A percentile compares a stretch with the other conserved stretches of the same genome.
These are phyloP conservation scores for Striga asiatica DNA, from an alignment of 257 asterid species.

Conservation along the genomic window DNA sequence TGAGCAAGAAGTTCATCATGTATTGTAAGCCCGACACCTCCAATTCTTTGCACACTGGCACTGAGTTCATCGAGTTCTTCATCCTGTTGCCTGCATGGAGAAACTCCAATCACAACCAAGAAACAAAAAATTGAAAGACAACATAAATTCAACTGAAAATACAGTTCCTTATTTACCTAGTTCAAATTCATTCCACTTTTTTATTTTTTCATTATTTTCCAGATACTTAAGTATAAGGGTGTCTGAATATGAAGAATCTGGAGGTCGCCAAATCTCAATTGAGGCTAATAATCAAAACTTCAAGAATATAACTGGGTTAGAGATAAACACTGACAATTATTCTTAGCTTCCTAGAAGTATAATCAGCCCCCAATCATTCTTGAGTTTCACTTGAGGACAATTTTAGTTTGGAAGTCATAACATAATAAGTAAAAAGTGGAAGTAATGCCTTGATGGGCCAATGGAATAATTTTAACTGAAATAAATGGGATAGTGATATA, in stretches of 20 bases:
- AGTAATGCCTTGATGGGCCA: background rate
- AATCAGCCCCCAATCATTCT: too few species aligned
- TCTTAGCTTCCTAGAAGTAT: too few species aligned
- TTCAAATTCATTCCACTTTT: background rate
- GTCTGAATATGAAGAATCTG: background rate
- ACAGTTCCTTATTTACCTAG: background rate
- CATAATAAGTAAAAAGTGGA: background rate
- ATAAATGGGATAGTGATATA: background rate
- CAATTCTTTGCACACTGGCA: conserved; percentile 81
- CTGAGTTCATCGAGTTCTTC: conserved; percentile 85
- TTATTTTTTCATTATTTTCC: background rate
- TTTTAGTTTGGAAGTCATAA: too few species aligned
- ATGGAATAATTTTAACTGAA: background rate
- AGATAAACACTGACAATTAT: too few species aligned
- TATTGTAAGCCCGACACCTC: conserved; percentile 93
- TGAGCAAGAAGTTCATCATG: conserved; percentile 94
- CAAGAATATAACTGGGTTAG: too few species aligned
- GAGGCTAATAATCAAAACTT: too few species aligned
- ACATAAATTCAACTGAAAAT: background rate
- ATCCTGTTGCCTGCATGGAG: conserved; percentile 52
- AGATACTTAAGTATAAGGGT: background rate
- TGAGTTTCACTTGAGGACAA: too few species aligned
- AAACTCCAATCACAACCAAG: conserved; percentile 4
- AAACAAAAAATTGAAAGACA: background rate
- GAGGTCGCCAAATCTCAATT: background rate